Conservation (phyloP, 2,329 filamentous ascomycete genomes). For the Penicillium sclerotigenum region DNA sequence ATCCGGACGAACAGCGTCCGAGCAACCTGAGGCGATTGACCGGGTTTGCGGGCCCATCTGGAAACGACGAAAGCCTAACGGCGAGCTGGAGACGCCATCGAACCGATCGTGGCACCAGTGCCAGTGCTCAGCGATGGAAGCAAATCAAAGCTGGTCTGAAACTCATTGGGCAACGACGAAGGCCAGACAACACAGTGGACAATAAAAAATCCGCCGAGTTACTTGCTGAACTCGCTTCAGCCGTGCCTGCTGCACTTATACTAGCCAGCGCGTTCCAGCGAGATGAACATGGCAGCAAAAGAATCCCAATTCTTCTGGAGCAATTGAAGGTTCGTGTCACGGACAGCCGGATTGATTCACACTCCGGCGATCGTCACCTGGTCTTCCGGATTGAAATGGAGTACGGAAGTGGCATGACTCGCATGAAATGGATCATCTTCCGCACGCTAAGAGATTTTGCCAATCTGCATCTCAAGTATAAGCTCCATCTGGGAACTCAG, state of each 20-base stretch:
- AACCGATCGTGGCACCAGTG: slow-evolving; percentile 66
- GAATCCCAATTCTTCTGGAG: slow-evolving; percentile 90
- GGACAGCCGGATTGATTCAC: slow-evolving; percentile 68
- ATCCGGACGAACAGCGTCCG: slow-evolving; percentile 53
- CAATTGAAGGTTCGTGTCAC: slow-evolving; percentile 86
- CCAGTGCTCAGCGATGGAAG: slow-evolving; percentile 79
- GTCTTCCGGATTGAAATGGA: slow-evolving; percentile 90
- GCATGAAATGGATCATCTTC: slow-evolving; percentile 95
- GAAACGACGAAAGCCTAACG: slow-evolving; percentile 61
- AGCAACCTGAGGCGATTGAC: slow-evolving; percentile 66
- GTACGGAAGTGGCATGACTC: slow-evolving; percentile 89
- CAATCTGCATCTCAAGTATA: slow-evolving; percentile 91
- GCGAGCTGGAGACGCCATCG: slow-evolving; percentile 52
- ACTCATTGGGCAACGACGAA: slow-evolving; percentile 71
- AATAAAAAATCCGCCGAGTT: slow-evolving; percentile 93
- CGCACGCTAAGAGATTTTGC: slow-evolving; percentile 85
- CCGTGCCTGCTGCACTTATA: slow-evolving; percentile 88
- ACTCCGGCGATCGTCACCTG: slow-evolving; percentile 65
- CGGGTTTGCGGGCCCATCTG: slow-evolving; percentile 58
- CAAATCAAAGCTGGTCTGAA: slow-evolving; percentile 89
- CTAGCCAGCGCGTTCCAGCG: slow-evolving; percentile 96
- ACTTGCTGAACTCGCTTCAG: slow-evolving; percentile 90
- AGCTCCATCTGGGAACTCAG: slow-evolving; percentile 77
- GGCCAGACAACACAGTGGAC: slow-evolving; percentile 80
- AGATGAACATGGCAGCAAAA: slow-evolving; percentile 91